phyloP scores from a whole-genome alignment of 176 grass and related monocot species.

The Pontederia crassipes region DNA sequence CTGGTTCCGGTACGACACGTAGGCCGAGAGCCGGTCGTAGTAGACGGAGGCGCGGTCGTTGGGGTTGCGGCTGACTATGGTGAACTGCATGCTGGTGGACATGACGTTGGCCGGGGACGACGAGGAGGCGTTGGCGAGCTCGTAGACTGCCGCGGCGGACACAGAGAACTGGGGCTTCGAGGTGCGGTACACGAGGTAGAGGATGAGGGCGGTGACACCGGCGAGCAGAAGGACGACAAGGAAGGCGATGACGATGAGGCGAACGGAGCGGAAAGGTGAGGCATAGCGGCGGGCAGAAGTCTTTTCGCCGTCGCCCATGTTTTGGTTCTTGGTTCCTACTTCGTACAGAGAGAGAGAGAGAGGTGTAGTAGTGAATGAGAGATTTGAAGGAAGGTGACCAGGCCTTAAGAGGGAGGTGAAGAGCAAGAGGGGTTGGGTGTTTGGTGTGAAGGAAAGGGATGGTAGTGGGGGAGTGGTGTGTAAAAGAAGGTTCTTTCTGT shows the following conservation, averaged over 20 bases:
- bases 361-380: too few relatives aligned
- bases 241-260: conserved; percentile 8
- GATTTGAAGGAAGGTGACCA: too few relatives aligned
- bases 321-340: not conserved
- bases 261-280: not conserved
- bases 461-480: too few relatives aligned
- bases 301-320: not conserved
- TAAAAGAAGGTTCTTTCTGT: too few relatives aligned
- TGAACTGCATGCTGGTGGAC: conserved; percentile 45
- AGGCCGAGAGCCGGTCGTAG: conserved; percentile 41
- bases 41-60: conserved; percentile 35
- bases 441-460: too few relatives aligned
- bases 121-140: conserved; percentile 12
- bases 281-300: not conserved
- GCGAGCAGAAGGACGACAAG: conserved; percentile 13
- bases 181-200: conserved; percentile 57
- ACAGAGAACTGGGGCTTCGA: conserved; percentile 46
- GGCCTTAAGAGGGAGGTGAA: too few relatives aligned
- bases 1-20: conserved; percentile 47
- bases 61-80: conserved; percentile 62
- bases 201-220: conserved; percentile 15
- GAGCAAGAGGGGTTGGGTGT: too few relatives aligned
- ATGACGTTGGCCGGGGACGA: conserved; percentile 11
- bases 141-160: conserved; percentile 31
- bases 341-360: too few relatives aligned